Evolutionary conservation across 2,329 filamentous ascomycete species (phyloP), one percentile per base, ranked within the genome.

Genomic region (Beauveria scarabaeidicola): DNA sequence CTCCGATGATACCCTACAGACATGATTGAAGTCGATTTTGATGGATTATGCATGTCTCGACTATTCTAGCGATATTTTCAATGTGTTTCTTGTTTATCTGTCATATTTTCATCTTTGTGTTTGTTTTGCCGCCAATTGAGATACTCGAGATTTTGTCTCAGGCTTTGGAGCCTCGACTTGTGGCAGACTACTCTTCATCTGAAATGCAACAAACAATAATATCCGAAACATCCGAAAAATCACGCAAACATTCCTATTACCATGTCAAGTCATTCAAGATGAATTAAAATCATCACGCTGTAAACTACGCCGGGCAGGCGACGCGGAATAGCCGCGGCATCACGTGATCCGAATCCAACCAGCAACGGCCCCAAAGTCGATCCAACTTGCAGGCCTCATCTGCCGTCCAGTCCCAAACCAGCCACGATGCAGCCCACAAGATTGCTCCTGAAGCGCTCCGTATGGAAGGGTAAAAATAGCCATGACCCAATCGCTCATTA

Each of bases 391-490:
- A 25, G 17, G 27, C 38, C n/a, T 52, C 56, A 52, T 40, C 50
- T 29, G 41, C 29, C 25, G 9, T 27, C 11, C 48, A 58, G 29
- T 23, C 27, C 15, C 29, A 50, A 57, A 29, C 11, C 59, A 66
- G 64, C 63, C 57, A 76, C 66, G 69, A 91, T 91, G 88, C 81
- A 86, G 72, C 81, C 86, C 63, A 90, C 88, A 66, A 79, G 84
- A 69, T 79, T 78, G 68, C 80, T 90, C 19, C 71, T 89, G 41
- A 86, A 85, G 76, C 87, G 90, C 67, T 94, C 90, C 53, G 86
- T 92, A 69, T 95, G 90, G 90, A 95, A 95, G 81, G 90, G 90
- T 91, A 74, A 65, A 75, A 60, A 15, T 40, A 27, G 21, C 2
- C 3, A 29, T 19, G 32, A 21, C 25, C 8, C 7, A 11, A 52